Percentiles rank a stretch among this genome's conserved stretches.
phyloP scores from a whole-genome alignment of 805 yeast genomes.

The Saccharomycopsis oosterbeekiorum region DNA sequence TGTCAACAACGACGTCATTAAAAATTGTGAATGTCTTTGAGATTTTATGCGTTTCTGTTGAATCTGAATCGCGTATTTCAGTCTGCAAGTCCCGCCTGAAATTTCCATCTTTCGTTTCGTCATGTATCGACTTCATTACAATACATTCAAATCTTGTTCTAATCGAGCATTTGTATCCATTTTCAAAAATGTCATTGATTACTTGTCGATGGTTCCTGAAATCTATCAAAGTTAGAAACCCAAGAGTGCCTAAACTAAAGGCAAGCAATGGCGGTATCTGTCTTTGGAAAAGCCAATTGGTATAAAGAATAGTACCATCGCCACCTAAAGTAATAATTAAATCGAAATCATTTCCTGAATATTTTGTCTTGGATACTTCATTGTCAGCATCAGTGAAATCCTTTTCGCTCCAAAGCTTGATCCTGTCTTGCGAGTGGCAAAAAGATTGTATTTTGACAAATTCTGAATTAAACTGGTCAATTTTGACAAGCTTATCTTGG shows the following conservation, averaged over 20 bases:
- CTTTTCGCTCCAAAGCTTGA: conserved; percentile 32
- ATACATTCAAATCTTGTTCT: conserved; percentile 44
- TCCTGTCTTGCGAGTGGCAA: conserved; percentile 8
- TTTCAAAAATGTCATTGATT: conserved; percentile 21
- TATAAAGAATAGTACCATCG: conserved; percentile 89
- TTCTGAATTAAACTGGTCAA: conserved; percentile 27
- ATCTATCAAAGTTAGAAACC: conserved; percentile 80
- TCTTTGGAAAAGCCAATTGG: conserved; percentile 75
- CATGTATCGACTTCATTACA: conserved; percentile 24
- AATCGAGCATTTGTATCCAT: conserved; percentile 38
- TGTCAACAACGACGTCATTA: conserved; percentile 42
- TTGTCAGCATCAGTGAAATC: conserved; percentile 20
- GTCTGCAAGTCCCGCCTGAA: not conserved
- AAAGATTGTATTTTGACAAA: not conserved
- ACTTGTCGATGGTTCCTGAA: conserved; percentile 35
- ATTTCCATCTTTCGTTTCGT: not conserved
- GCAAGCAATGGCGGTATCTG: conserved; percentile 88
- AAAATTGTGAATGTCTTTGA: conserved; percentile 26
- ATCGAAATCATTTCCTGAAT: conserved; percentile 44
- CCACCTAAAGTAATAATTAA: conserved; percentile 88
- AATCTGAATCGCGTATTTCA: not conserved
- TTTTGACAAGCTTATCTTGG: conserved; percentile 25
- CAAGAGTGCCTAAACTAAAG: conserved; percentile 83
- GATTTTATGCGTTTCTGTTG: not conserved
- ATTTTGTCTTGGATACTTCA: conserved; percentile 7